Base-by-base conservation (phyloP, 306 rosid genomes). In the Dryas octopetala region DNA sequence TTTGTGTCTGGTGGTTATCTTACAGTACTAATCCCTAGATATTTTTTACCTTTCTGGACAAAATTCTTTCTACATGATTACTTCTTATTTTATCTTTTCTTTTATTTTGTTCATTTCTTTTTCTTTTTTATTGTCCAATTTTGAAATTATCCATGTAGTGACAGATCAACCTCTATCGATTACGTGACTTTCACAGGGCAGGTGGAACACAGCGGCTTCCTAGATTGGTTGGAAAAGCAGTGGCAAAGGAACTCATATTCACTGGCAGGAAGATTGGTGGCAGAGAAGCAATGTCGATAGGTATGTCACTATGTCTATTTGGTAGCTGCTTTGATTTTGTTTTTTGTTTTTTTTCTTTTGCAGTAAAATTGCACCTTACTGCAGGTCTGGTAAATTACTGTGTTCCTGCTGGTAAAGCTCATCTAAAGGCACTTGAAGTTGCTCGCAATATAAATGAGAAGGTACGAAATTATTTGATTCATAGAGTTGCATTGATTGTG, bases 181-280 rank as follows among this genome's bases (percentile, higher is more conserved):
- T 66, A 71, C 44, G 40, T 84, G 49, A 32, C 65, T 65, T 85
- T 75, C 62, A 67, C 93, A 95, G 99, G 82, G 99, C 97, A 65
- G 99, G 99, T 70, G 99, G 96, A 76, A 90, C 99, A 1, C 95
- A 89, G 47, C 84, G 93, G 66, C 89, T 95, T 66, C 97, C 99
- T 73, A 90, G 97, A 87, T 78, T 95, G 82, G 84, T 92, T 70
- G 97, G 99, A 76, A 85, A 76, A 80, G 89, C 97, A 57, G 60
- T 80, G 44, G 97, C 99, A 64, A 89, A 89, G 90, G 97, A 95
- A 74, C 89, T 95, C 76, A 89, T 95, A 79, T 85, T 78, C 70
- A 95, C 97, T 5, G 92, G 97, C 78, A 86, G 88, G 80, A 89
- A 72, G 89, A 75, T 95, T 89, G 69, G 81, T 62, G 87, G 93